Base-by-base conservation (phyloP, 2,329 filamentous ascomycete genomes). In the Teratosphaeria gauchensis region DNA sequence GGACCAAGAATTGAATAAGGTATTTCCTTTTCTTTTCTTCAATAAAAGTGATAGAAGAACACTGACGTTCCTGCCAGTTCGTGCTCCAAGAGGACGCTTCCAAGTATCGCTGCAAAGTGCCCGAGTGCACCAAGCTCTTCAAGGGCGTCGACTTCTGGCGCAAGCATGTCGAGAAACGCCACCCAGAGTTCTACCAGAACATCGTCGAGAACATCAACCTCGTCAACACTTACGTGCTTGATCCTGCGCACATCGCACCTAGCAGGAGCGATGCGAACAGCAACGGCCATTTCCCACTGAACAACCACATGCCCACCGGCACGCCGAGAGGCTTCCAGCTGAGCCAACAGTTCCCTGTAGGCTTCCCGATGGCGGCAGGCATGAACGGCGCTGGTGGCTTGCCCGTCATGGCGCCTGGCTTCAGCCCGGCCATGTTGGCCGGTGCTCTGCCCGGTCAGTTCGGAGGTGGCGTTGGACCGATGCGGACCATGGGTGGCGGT, bases 1-100 rank as follows among this genome's bases (percentile, higher is more conserved):
- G 6, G 86, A 91, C 63, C 91, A 95, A 48, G 94, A 99, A 72
- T 77, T 97, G 46, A 73, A 77, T 64, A 96, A 95, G 65, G 70
- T 71, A 64, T 58, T 65, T 7, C 35, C 51, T 19, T n/a, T 57
- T n/a, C 19, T 21, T 11, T 30, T 14, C 2, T 32, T 6, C 5
- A 53, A 28, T 28, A 28, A 19, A 2, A 0, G 12, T 16, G 11
- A 12, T 8, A 8, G 21, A 38, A 14, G 31, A 14, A 12, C 16
- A 42, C 53, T 35, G 21, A 28, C 24, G 6, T 8, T n/a, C n/a
- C 24, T 28, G 9, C 31, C 58, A 72, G 73, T 89, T 85, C 67
- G 90, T 97, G 63, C 96, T 96, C 77, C 92, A 97, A 74, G 94
- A 99, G 73, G 95, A 99, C 67, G 92, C 96, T 73, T 87, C 92